Conservation (phyloP, 2,329 filamentous ascomycete species). For the Ophiostoma himal-ulmi region DNA sequence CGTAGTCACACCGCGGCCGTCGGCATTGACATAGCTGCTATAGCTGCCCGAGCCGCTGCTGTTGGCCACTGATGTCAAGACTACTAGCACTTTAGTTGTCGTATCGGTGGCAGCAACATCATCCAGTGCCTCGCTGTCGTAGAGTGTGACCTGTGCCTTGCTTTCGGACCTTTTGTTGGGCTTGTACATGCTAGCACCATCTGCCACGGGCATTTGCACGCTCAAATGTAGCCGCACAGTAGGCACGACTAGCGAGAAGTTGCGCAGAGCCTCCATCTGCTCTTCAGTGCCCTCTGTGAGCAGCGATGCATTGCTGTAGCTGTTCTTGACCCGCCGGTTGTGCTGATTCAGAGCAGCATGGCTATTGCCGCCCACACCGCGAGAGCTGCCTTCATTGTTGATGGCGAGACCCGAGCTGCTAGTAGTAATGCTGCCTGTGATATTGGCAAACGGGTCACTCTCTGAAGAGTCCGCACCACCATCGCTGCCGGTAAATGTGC, state of each 20-base stretch:
- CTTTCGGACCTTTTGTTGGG: background rate
- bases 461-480: background rate
- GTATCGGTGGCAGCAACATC: slow-evolving; percentile 25
- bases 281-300: slow-evolving; percentile 25
- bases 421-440: slow-evolving; percentile 3
- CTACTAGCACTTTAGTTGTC: slow-evolving; percentile 34
- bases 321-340: background rate
- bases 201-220: slow-evolving; percentile 23
- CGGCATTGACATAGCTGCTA: slow-evolving; percentile 19
- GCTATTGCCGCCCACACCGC: background rate
- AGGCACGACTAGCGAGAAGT: slow-evolving; percentile 35
- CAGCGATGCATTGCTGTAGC: slow-evolving; percentile 12
- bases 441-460: background rate
- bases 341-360: background rate
- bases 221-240: slow-evolving; percentile 28
- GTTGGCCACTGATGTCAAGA: slow-evolving; percentile 27
- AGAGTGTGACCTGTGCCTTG: slow-evolving; percentile 12
- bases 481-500: slow-evolving; percentile 22
- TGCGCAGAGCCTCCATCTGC: slow-evolving; percentile 22
- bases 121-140: slow-evolving; percentile 22
- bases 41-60: slow-evolving; percentile 28
- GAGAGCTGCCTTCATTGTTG: slow-evolving; percentile 20
- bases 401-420: slow-evolving; percentile 16
- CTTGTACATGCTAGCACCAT: background rate
- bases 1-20: slow-evolving; percentile 29